Conservation (phyloP, 1,139 yeast genomes). For the Sugiyamaella pinicola region DNA sequence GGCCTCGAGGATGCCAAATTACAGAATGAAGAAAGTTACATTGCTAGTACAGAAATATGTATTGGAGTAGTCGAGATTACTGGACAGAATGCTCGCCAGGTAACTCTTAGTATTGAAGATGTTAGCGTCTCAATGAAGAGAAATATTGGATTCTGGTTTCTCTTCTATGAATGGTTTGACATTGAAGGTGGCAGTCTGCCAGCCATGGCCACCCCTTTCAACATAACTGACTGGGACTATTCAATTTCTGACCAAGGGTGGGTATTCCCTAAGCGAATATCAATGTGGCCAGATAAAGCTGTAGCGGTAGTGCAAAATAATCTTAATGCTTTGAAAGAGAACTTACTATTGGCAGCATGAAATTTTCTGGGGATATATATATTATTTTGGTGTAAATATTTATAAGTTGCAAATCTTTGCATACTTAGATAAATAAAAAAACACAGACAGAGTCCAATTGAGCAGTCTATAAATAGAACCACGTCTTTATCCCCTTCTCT, state of each 20-base stretch:
- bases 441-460: no score
- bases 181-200: slow-evolving; percentile 5
- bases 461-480: no score
- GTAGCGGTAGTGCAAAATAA: slow-evolving; percentile 8
- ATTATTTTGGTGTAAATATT: no score
- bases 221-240: slow-evolving; percentile 6
- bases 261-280: slow-evolving; percentile 12
- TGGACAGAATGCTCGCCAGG: not conserved
- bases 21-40: slow-evolving; percentile 7
- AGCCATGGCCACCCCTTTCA: slow-evolving; percentile 15
- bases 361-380: no score
- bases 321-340: slow-evolving; percentile 17
- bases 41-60: slow-evolving; percentile 15
- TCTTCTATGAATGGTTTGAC: slow-evolving; percentile 17
- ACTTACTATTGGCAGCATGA: not conserved
- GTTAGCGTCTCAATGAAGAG: slow-evolving; percentile 17
- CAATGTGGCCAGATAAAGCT: slow-evolving; percentile 14
- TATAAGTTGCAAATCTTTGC: no score
- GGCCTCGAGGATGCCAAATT: slow-evolving; percentile 2
- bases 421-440: no score
- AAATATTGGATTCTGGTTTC: slow-evolving; percentile 16
- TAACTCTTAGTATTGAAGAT: slow-evolving; percentile 10
- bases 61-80: slow-evolving; percentile 13
- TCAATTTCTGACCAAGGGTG: slow-evolving; percentile 9
- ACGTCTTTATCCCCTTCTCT: no score